Conservation (phyloP, 129 eudicot genomes). For the Chrysanthemum makinoi region DNA sequence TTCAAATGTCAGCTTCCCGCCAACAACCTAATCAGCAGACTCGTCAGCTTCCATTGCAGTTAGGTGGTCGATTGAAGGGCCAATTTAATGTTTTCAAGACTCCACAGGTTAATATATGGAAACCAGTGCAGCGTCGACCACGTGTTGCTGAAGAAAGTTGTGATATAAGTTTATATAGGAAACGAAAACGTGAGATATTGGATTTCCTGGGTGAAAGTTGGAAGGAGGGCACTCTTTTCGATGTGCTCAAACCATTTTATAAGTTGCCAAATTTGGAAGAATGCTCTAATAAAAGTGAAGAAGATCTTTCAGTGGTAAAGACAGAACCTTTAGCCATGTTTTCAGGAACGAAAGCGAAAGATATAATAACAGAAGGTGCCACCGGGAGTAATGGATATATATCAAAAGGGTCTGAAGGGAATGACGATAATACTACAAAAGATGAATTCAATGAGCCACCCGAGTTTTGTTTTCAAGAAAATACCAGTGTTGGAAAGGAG, state of each 20-base stretch:
- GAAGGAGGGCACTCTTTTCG: slow-evolving; percentile 19
- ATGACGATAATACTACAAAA: slow-evolving; percentile 10
- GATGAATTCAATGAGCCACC: not conserved
- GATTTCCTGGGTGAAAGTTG: slow-evolving; percentile 10
- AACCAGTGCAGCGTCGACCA: slow-evolving; percentile 10
- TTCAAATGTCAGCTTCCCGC: slow-evolving; percentile 5
- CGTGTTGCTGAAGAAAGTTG: slow-evolving; percentile 2
- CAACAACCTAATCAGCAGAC: slow-evolving; percentile 3
- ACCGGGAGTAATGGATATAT: not conserved
- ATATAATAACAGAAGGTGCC: not conserved
- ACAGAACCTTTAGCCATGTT: not conserved
- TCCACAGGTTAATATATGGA: slow-evolving; percentile 14
- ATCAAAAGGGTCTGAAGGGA: not conserved
- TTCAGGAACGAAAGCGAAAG: not conserved
- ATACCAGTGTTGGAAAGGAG: slow-evolving; percentile 8
- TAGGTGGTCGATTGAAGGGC: not conserved
- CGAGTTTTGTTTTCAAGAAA: slow-evolving; percentile 24
- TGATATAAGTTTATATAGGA: slow-evolving; percentile 18
- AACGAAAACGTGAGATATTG: slow-evolving; percentile 11
- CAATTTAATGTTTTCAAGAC: slow-evolving; percentile 19
- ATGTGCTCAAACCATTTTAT: slow-evolving; percentile 15
- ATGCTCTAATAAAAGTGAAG: not conserved
- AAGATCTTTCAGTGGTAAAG: not conserved
- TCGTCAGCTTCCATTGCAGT: slow-evolving; percentile 21
- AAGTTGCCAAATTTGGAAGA: slow-evolving; percentile 27